These are phyloP conservation scores for Phytomonas sp. DNA, from an alignment of 208 protist species.

Conservation along the genomic window DNA sequence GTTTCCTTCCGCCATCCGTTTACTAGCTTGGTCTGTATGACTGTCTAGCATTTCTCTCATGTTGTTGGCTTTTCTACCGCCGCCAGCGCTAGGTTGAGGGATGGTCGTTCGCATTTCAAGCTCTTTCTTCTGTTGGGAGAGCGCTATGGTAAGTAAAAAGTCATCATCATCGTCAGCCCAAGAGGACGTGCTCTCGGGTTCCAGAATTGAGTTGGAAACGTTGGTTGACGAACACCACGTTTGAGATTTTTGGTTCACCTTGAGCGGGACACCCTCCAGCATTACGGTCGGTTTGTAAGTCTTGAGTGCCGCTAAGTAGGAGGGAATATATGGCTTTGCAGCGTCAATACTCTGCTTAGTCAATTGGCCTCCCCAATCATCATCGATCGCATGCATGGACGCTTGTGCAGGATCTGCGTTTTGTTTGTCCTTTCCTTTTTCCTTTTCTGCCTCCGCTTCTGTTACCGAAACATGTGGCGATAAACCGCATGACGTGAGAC, in stretches of 20 bases:
- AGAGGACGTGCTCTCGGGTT: slow-evolving; percentile 26
- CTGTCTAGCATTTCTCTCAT: background rate
- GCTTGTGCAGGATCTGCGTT: background rate
- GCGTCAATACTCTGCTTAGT: background rate
- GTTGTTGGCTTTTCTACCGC: background rate
- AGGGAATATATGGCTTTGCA: slow-evolving; percentile 19
- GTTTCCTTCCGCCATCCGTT: background rate
- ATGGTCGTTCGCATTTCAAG: slow-evolving; percentile 4
- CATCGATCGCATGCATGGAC: background rate
- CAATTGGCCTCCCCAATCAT: background rate
- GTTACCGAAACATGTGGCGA: background rate
- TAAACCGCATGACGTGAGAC: background rate
- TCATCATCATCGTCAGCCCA: slow-evolving; percentile 48
- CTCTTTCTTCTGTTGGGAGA: slow-evolving; percentile 1
- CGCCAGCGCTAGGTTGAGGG: background rate
- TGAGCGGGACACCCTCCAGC: slow-evolving; percentile 22
- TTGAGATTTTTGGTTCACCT: slow-evolving; percentile 6
- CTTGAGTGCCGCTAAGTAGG: slow-evolving; percentile 29
- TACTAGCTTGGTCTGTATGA: background rate
- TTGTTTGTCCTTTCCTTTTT: background rate
- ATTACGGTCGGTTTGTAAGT: slow-evolving; percentile 12
- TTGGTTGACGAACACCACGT: slow-evolving; percentile 14
- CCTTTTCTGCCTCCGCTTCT: background rate
- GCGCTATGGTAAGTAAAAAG: slow-evolving; percentile 29
- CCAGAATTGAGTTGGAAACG: slow-evolving; percentile 27